Evolutionary conservation across 169 alveolate genomes (phyloP).

Genomic region (Plasmodium fragile): DNA sequence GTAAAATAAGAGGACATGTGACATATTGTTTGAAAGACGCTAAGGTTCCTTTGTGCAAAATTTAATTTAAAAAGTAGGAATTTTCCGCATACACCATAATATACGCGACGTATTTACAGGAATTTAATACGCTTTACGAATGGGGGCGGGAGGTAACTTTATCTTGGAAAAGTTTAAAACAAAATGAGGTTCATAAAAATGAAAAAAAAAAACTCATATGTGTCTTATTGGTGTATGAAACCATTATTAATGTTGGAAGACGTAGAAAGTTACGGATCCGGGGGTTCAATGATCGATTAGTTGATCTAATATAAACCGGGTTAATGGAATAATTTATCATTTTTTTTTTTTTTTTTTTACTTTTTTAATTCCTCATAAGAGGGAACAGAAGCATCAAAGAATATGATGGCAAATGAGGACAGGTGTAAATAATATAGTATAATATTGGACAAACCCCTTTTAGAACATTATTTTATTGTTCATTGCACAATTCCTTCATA

Average conservation of each 20-base stretch:
- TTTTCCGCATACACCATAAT: not conserved
- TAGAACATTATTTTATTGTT: not conserved
- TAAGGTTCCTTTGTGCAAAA: not conserved
- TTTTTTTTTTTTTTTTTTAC: not conserved
- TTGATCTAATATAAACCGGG: not conserved
- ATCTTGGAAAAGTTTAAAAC: not conserved
- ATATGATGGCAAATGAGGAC: not conserved
- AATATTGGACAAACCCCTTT: not conserved
- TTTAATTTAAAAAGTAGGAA: not conserved
- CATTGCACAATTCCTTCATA: not conserved
- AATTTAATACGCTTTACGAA: not conserved
- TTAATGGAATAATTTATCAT: not conserved
- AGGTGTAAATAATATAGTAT: not conserved
- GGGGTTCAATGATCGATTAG: not conserved
- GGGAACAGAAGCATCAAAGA: not conserved
- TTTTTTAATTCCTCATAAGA: not conserved
- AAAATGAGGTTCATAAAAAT: not conserved
- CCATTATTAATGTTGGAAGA: not conserved
- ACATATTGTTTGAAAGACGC: not conserved
- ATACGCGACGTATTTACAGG: not conserved
- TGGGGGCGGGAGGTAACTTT: not conserved
- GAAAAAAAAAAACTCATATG: not conserved
- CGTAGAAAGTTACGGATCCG: not conserved
- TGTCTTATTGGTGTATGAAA: not conserved
- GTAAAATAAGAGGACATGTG: not conserved